Evolutionary conservation across 2,329 filamentous ascomycete genomes (phyloP).

Genomic region (Huntiella savannae): DNA sequence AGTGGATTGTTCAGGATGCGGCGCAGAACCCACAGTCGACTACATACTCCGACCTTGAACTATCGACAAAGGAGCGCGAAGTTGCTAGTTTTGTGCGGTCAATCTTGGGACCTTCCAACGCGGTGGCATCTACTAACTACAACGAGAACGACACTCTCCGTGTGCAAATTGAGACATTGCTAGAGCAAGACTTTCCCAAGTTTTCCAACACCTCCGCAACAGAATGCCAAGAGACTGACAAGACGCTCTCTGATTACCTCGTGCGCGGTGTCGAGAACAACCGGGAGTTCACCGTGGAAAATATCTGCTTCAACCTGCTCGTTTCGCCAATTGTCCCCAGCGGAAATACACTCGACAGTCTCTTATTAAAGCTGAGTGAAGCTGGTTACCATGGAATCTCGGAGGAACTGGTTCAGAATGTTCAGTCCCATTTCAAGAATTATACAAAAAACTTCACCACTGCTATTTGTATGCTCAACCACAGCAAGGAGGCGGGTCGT

Average conservation of each 20-base stretch:
- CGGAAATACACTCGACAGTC: constrained; percentile 49
- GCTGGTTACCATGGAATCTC: constrained; percentile 30
- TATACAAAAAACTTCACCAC: constrained; percentile 7
- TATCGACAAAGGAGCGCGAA: constrained; percentile 2
- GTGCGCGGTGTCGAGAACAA: constrained; percentile 4
- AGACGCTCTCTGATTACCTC: constrained; percentile 7
- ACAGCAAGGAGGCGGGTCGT: constrained; percentile 9
- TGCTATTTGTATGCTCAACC: constrained; percentile 7
- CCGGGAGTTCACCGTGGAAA: constrained; percentile 17
- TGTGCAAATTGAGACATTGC: constrained; percentile 5
- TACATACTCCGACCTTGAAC: constrained; percentile 2
- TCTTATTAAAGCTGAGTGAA: constrained; percentile 46
- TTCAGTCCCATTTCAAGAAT: constrained; percentile 10
- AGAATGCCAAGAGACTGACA: constrained; percentile 1
- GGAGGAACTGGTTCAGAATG: constrained; percentile 22
- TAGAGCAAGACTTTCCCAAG: constrained; percentile 8
- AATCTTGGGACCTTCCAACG: constrained; percentile 7
- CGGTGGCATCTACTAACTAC: not conserved
- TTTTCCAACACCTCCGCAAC: not conserved
- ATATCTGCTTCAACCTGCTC: constrained; percentile 48
- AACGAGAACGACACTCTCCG: constrained; percentile 1
- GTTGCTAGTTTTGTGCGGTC: constrained; percentile 9
- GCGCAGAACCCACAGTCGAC: not conserved
- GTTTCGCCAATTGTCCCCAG: constrained; percentile 41
- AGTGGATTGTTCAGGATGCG: constrained; percentile 7